Evolutionary conservation across 768 basidiomycete species (phyloP).

Genomic region (Lactifluus piperatus): DNA sequence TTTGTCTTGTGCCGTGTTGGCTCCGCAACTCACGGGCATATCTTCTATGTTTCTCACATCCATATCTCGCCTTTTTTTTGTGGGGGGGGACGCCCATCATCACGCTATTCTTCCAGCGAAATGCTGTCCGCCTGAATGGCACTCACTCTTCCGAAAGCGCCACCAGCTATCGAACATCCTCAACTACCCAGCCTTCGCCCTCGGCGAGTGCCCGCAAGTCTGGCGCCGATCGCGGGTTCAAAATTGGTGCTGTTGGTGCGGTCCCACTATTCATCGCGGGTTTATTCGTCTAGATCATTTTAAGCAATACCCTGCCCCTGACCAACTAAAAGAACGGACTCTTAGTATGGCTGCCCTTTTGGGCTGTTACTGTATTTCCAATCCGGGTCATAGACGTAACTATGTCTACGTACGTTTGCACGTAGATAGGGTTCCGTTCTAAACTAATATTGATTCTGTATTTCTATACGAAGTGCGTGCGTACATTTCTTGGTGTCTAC

Average conservation of each 20-base stretch:
- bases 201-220: constrained; percentile 4
- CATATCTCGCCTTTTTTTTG: background rate
- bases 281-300: constrained; percentile 7
- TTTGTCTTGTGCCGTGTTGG: background rate
- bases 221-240: background rate
- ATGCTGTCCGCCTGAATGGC: constrained; percentile 49
- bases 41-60: background rate
- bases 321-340: background rate
- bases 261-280: constrained; percentile 10
- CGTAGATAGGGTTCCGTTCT: background rate
- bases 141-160: constrained; percentile 25
- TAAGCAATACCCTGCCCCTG: background rate
- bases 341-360: background rate
- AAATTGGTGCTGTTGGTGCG: background rate
- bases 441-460: background rate
- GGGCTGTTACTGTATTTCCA: background rate
- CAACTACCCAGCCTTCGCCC: constrained; percentile 2
- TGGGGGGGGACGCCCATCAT: background rate
- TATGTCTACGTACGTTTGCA: background rate
- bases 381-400: background rate
- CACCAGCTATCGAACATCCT: constrained; percentile 9
- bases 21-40: constrained; percentile 5
- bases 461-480: background rate
- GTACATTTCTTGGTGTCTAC: background rate
- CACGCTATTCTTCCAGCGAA: constrained; percentile 34